Evolutionary conservation across 441 rosid species (phyloP), one percentile per base, ranked within the genome.

Genomic region (Populus hybrid): DNA sequence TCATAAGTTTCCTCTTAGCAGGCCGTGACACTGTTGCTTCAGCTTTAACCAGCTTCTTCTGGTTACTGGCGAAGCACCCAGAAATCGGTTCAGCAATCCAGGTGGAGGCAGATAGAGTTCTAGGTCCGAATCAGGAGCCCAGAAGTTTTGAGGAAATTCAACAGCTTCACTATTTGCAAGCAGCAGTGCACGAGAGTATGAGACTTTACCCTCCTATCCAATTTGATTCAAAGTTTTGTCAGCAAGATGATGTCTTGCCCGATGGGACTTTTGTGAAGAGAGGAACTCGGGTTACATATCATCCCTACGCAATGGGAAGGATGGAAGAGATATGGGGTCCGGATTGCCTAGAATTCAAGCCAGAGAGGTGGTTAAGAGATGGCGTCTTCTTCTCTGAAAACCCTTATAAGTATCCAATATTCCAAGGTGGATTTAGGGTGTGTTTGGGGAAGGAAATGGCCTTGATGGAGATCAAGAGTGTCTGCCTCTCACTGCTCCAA

Each of bases 391-490:
- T 50, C 38, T 87, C 85, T 70, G 77, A 68, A 74, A 80, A 74
- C 24, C 66, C 79, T 16, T 84, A 77, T 31, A 84, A 80, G 73
- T 86, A 82, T 42, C 67, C 82, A 5, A 81, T 81, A 18, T 86
- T 86, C 28, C 79, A 84, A 24, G 88, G 77, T 0, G 88, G 88
- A 3, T 76, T 80, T 23, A 82, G 87, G 82, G 82, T 77, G 4
- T 86, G 89, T 76, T 45, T 86, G 9, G 87, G 89, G 1, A 86
- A 86, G 72, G 87, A 86, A 74, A 78, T 84, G 68, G 81, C 83
- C 23, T 76, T 84, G 45, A 36, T 80, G 24, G 86, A 86, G 76
- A 76, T 86, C 36, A 83, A 82, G 50, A 42, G 76, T 35, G 79
- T 86, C 23, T 84, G 84, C 4, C 69, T 88, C 53, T 76, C 88